Evolutionary conservation across 2,329 filamentous ascomycete species (phyloP).

Genomic region (Amauroascus verrucosus): DNA sequence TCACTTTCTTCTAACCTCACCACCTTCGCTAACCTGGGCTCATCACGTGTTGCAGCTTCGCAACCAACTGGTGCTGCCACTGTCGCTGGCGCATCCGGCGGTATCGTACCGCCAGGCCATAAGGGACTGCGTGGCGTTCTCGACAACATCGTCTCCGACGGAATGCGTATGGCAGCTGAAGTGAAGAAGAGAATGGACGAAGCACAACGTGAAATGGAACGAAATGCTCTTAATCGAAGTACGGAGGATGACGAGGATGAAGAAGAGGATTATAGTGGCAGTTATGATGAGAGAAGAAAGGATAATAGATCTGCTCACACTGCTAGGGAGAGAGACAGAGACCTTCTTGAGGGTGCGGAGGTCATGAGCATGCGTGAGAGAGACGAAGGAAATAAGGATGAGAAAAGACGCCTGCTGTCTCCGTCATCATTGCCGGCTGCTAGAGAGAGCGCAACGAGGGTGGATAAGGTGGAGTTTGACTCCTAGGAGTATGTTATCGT

Average conservation of each 20-base stretch:
- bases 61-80: conserved; percentile 27
- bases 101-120: conserved; percentile 54
- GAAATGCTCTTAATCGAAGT: conserved; percentile 59
- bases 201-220: conserved; percentile 81
- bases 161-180: conserved; percentile 90
- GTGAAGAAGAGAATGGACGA: conserved; percentile 91
- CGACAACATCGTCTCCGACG: conserved; percentile 95
- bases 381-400: conserved; percentile 25
- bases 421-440: conserved; percentile 10
- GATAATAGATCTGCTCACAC: conserved; percentile 23
- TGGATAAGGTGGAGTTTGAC: conserved; percentile 33
- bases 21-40: conserved; percentile 66
- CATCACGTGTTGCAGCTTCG: conserved; percentile 35
- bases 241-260: conserved; percentile 56
- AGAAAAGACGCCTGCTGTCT: conserved; percentile 14
- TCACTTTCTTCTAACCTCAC: conserved; percentile 62
- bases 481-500: conserved; percentile 10
- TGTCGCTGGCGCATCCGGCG: conserved; percentile 44
- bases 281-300: conserved; percentile 28
- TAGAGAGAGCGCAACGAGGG: conserved; percentile 17
- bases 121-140: conserved; percentile 83
- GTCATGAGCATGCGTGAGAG: conserved; percentile 37
- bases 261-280: conserved; percentile 44
- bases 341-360: conserved; percentile 35
- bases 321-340: conserved; percentile 53